Percentiles rank a stretch among this genome's conserved stretches.
Evolutionary conservation across 805 yeast genomes (phyloP).

Genomic region (Candida broadrunensis): DNA sequence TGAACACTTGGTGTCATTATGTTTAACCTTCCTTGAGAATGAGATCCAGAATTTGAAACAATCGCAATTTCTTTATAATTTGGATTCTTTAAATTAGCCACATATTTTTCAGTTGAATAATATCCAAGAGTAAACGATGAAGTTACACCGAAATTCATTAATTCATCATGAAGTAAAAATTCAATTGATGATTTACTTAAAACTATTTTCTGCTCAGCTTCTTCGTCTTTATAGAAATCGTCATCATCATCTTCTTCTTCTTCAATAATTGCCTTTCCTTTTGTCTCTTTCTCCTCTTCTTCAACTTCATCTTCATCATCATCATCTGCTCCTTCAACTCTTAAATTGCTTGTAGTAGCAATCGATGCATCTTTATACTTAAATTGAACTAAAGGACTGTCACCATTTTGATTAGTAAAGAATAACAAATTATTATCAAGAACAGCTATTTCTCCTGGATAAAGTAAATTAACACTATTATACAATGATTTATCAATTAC

Average conservation of each 20-base stretch:
- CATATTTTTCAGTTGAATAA: conserved; percentile 49
- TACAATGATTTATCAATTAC: conserved; percentile 21
- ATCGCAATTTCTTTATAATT: conserved; percentile 63
- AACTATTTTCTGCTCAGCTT: conserved; percentile 14
- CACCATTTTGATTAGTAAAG: conserved; percentile 59
- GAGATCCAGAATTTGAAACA: conserved; percentile 68
- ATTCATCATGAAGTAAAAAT: conserved; percentile 48
- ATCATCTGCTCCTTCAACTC: conserved; percentile 1
- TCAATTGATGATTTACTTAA: conserved; percentile 16
- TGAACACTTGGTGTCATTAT: conserved; percentile 66
- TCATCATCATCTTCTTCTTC: conserved; percentile 15
- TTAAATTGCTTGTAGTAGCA: neutral
- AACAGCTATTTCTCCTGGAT: conserved; percentile 40
- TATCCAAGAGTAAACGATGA: conserved; percentile 65
- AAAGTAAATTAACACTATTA: conserved; percentile 31
- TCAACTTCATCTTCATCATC: conserved; percentile 24
- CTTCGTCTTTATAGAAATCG: conserved; percentile 33
- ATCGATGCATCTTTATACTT: conserved; percentile 16
- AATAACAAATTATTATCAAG: conserved; percentile 48
- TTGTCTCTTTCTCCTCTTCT: conserved; percentile 1
- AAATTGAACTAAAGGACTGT: conserved; percentile 51
- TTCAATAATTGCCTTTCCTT: conserved; percentile 6
- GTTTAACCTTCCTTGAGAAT: conserved; percentile 51
- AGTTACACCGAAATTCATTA: conserved; percentile 72
- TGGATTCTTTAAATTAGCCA: conserved; percentile 68